Evolutionary conservation across 352 stramenopile species (phyloP).

Genomic region (Globisporangium megalacanthum): DNA sequence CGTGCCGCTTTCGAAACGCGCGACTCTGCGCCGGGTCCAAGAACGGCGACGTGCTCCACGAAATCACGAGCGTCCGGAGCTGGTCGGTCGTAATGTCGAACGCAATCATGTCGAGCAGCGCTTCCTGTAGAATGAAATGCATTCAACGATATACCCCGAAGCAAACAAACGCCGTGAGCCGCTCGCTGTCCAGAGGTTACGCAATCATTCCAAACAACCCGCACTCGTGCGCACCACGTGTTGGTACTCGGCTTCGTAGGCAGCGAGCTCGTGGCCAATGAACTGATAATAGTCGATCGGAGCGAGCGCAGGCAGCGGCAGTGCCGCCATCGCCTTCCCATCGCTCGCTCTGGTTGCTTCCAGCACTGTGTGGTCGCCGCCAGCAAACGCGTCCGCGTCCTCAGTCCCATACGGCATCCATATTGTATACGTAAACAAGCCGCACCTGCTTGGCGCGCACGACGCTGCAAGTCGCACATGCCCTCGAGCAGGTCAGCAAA

Average conservation of each 20-base stretch:
- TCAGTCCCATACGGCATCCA: background rate
- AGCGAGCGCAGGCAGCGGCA: conserved; percentile 21
- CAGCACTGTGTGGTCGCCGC: conserved; percentile 8
- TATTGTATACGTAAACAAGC: background rate
- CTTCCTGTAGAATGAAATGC: conserved; percentile 28
- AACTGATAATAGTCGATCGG: conserved; percentile 70
- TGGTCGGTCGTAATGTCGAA: conserved; percentile 68
- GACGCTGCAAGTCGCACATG: conserved; percentile 51
- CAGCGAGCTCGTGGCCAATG: conserved; percentile 52
- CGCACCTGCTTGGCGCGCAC: conserved; percentile 33
- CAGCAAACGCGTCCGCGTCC: background rate
- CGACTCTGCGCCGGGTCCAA: conserved; percentile 43
- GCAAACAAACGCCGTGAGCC: background rate
- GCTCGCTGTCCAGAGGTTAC: background rate
- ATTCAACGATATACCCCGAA: background rate
- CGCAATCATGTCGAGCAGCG: conserved; percentile 50
- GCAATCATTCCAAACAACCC: background rate
- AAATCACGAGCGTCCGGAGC: conserved; percentile 74
- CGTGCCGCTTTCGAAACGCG: conserved; percentile 37
- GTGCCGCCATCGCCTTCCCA: background rate
- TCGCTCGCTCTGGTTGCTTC: background rate
- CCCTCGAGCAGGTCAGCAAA: conserved; percentile 50
- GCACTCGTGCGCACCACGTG: conserved; percentile 47
- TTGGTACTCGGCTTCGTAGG: conserved; percentile 79
- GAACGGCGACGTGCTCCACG: conserved; percentile 78